Conservation (phyloP, 495 filamentous ascomycete genomes). For the Hypoxylon crocopeplum region DNA sequence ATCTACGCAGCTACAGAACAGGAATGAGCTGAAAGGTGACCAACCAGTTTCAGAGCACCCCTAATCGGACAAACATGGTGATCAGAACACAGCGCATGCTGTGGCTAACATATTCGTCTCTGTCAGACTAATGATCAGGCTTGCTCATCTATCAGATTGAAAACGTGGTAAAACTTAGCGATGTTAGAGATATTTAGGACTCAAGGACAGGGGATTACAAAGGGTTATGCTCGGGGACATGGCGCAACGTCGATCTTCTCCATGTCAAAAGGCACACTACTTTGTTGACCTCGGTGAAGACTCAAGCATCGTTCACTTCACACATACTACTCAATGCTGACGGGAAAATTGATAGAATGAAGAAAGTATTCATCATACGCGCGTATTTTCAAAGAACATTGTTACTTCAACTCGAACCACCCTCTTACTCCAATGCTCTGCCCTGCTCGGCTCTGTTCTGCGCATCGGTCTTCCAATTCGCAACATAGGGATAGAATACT, state of each 20-base stretch:
- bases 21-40: too few species aligned
- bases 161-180: too few species aligned
- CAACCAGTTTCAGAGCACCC: too few species aligned
- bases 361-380: slow-evolving; percentile 43
- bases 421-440: slow-evolving; percentile 30
- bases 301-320: background rate
- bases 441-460: slow-evolving; percentile 15
- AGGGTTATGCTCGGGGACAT: background rate
- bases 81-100: too few species aligned
- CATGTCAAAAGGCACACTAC: background rate
- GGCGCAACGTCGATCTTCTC: background rate
- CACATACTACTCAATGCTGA: background rate
- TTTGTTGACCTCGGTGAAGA: background rate
- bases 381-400: slow-evolving; percentile 30
- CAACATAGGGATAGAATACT: background rate
- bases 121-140: too few species aligned
- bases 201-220: background rate
- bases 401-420: slow-evolving; percentile 17
- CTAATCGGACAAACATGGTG: too few species aligned
- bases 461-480: slow-evolving; percentile 10
- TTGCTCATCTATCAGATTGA: too few species aligned
- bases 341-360: background rate
- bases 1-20: too few species aligned
- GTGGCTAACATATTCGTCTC: too few species aligned
- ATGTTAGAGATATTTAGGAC: too few species aligned